These are phyloP conservation scores for Capsicum pubescens DNA, from an alignment of 257 asterid genomes.

Conservation along the genomic window DNA sequence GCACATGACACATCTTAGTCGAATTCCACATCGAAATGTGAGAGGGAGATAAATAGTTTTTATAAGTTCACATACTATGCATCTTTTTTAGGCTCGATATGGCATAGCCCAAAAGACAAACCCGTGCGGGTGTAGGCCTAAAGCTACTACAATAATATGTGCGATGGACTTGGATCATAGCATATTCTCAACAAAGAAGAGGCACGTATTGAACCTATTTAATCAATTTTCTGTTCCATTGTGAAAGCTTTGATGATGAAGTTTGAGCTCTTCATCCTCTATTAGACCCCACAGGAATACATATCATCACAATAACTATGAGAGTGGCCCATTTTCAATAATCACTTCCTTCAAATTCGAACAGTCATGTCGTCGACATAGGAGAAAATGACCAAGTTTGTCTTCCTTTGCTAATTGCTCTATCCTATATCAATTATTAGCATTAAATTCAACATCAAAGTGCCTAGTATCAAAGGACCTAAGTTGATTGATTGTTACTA, in stretches of 20 bases:
- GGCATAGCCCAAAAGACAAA: background rate
- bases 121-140: background rate
- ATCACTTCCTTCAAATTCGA: slow-evolving; percentile 13
- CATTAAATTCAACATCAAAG: background rate
- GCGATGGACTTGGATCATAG: no score
- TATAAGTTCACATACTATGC: background rate
- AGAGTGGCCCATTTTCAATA: background rate
- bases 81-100: background rate
- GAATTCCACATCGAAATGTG: no score
- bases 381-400: slow-evolving; percentile 16
- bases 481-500: background rate
- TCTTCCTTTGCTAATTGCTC: background rate
- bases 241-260: background rate
- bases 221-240: background rate
- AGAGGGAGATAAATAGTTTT: background rate
- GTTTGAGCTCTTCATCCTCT: background rate
- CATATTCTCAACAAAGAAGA: background rate
- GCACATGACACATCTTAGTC: no score
- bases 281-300: background rate
- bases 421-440: background rate
- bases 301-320: background rate
- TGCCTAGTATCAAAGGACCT: background rate
- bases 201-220: background rate
- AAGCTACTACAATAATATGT: no score
- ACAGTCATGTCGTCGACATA: background rate